Evolutionary conservation across 768 basidiomycete species (phyloP).

Genomic region (Dendrothele bispora): DNA sequence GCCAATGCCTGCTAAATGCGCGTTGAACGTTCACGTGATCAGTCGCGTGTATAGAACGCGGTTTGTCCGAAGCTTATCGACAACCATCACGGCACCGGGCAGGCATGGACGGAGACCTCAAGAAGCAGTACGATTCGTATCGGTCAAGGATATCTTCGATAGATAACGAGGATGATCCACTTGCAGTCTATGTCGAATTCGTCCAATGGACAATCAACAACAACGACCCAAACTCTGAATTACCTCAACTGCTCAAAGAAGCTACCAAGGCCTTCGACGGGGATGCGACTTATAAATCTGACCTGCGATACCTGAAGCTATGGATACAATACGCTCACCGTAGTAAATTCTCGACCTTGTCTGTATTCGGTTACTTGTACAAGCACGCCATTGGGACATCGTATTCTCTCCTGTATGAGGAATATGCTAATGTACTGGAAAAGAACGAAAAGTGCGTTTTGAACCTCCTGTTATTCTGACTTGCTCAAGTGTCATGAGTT

Average conservation of each 20-base stretch:
- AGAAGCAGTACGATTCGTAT: constrained; percentile 21
- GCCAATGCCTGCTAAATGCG: too few relatives aligned
- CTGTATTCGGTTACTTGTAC: constrained; percentile 72
- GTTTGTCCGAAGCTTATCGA: too few relatives aligned
- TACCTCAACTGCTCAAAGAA: constrained; percentile 81
- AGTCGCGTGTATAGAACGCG: too few relatives aligned
- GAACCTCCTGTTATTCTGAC: not conserved
- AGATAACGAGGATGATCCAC: constrained; percentile 79
- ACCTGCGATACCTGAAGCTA: constrained; percentile 87
- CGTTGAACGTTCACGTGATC: too few relatives aligned
- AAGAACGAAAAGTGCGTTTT: constrained; percentile 67
- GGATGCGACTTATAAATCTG: constrained; percentile 83
- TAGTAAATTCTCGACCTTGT: constrained; percentile 66
- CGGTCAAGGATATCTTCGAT: constrained; percentile 40
- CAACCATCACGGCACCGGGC: too few relatives aligned
- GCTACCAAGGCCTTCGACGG: constrained; percentile 79
- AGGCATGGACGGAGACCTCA: constrained; percentile 12
- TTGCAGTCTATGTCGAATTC: constrained; percentile 83
- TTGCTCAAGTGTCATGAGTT: constrained; percentile 6
- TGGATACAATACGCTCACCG: constrained; percentile 88
- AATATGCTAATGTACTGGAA: constrained; percentile 84
- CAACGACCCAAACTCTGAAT: constrained; percentile 75
- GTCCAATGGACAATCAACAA: constrained; percentile 87
- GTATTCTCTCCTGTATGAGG: constrained; percentile 85
- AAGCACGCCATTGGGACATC: constrained; percentile 73